These are phyloP conservation scores for Trametes sp. DNA, from an alignment of 1,284 basidiomycete species.

Conservation along the genomic window DNA sequence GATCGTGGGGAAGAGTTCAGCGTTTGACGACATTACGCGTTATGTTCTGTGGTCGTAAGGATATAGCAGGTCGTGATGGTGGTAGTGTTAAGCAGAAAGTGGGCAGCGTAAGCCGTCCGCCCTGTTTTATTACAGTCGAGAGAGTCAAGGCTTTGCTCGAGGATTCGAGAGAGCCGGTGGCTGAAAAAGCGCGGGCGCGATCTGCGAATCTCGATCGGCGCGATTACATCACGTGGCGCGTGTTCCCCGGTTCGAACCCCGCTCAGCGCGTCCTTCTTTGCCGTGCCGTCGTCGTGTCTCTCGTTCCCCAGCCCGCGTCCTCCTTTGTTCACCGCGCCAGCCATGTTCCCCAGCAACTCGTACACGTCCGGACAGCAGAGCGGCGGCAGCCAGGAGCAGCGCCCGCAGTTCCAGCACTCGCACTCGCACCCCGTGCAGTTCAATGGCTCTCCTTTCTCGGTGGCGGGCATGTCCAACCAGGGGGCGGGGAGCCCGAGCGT, in stretches of 20 bases:
- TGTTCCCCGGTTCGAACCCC: constrained; percentile 15
- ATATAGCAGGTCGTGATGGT: background rate
- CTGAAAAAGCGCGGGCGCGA: constrained; percentile 21
- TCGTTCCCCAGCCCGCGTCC: constrained; percentile 1
- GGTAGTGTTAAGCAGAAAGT: background rate
- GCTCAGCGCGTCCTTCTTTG: constrained; percentile 11
- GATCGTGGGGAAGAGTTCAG: constrained; percentile 56
- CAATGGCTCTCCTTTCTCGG: constrained; percentile 39
- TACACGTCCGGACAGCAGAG: constrained; percentile 27
- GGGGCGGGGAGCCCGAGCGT: constrained; percentile 36
- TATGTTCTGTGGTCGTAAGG: constrained; percentile 4
- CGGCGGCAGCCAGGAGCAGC: constrained; percentile 30
- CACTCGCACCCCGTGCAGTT: constrained; percentile 37
- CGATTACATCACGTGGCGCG: constrained; percentile 30
- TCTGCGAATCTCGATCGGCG: constrained; percentile 23
- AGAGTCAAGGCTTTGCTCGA: constrained; percentile 21
- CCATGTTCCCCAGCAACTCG: constrained; percentile 34
- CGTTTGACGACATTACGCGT: constrained; percentile 29
- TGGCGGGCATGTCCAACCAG: constrained; percentile 41
- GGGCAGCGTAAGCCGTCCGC: background rate
- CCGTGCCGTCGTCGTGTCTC: constrained; percentile 1
- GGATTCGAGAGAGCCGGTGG: constrained; percentile 26
- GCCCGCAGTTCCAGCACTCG: constrained; percentile 37
- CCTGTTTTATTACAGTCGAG: constrained; percentile 13
- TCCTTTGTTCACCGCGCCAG: constrained; percentile 6